Conservation (phyloP, 192 early-diverging fungal species). For the Coemansia sp. region DNA sequence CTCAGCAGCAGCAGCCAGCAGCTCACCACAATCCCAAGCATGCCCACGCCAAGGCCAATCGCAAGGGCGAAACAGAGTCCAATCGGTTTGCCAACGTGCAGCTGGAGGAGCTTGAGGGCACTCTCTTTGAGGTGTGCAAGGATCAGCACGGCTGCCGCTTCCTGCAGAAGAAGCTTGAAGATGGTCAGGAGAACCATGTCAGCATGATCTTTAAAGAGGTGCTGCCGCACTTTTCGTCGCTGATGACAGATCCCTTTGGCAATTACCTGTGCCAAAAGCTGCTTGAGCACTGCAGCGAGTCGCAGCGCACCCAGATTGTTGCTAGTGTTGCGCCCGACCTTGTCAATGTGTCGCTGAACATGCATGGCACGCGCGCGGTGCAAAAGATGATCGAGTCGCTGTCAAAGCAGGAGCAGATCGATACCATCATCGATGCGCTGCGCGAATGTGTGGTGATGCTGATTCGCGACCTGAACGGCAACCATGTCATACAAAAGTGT, state of each 20-base stretch:
- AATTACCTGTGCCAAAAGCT: slow-evolving; percentile 91
- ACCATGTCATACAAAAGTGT: slow-evolving; percentile 93
- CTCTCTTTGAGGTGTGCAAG: slow-evolving; percentile 77
- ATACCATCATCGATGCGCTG: slow-evolving; percentile 65
- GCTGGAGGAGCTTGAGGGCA: slow-evolving; percentile 69
- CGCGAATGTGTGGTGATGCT: slow-evolving; percentile 72
- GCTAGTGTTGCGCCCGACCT: slow-evolving; percentile 70
- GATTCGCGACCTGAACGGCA: slow-evolving; percentile 89
- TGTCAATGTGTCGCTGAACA: slow-evolving; percentile 78
- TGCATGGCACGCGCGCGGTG: slow-evolving; percentile 92
- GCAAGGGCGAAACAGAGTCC: slow-evolving; percentile 46
- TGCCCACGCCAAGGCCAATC: slow-evolving; percentile 21
- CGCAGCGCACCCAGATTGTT: slow-evolving; percentile 73
- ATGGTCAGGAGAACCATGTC: slow-evolving; percentile 62
- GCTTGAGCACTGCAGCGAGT: slow-evolving; percentile 77
- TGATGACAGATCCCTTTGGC: slow-evolving; percentile 92
- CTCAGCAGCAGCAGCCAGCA: slow-evolving; percentile 21
- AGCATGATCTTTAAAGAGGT: slow-evolving; percentile 77
- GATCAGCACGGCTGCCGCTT: slow-evolving; percentile 89
- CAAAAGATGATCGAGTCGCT: slow-evolving; percentile 87
- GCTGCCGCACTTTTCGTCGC: slow-evolving; percentile 67
- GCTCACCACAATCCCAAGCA: slow-evolving; percentile 33
- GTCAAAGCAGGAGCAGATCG: slow-evolving; percentile 61
- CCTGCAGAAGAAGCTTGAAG: slow-evolving; percentile 84
- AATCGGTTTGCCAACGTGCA: slow-evolving; percentile 68